Base-by-base conservation (phyloP, 2,329 filamentous ascomycete genomes). In the Alternaria longipes region DNA sequence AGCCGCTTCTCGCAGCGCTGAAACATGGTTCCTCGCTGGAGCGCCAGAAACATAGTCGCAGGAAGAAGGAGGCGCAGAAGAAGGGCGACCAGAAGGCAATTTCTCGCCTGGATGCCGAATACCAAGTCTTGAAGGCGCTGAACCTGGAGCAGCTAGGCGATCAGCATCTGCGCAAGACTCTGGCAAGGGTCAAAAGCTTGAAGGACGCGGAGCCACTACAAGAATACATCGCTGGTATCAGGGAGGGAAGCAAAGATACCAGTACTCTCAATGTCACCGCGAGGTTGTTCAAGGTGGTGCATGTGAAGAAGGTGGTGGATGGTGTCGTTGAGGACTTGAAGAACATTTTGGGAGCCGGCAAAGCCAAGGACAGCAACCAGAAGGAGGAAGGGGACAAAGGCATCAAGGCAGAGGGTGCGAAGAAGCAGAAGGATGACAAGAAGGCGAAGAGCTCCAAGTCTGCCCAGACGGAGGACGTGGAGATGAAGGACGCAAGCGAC, bases 1-100 rank as follows among this genome's bases (percentile, higher is more conserved):
- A 87, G 72, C 84, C 88, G 36, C 82, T 94, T 8, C 50, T 71
- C 30, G 84, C 85, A 63, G 90, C 89, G 0, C 83, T 94, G 62
- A 93, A 93, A 78, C 82, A 84, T 11, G 90, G 89, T 58, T 92
- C 91, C 74, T 89, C 89, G 47, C 90, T 92, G 73, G 91, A 94
- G 81, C 85, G 91, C 46, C 92, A 94, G 79, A 91, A 93, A 66
- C 84, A 89, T 59, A 84, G 86, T 22, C 81, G 91, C 61, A 85
- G 89, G 58, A 83, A 84, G 67, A 89, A 89, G 72, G 81, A 80
- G 3, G 86, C 86, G 0, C 79, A 77, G 41, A 65, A 75, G 8
- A 81, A 83, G 38, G 80, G 80, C 11, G 81, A 86, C 32, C 76
- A 75, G 20, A 75, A 76, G 24, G 78, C 88, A 71, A 80, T 86